These are phyloP conservation scores for Sporothrix pallida DNA, from an alignment of 2,329 filamentous ascomycete genomes.

Conservation along the genomic window DNA sequence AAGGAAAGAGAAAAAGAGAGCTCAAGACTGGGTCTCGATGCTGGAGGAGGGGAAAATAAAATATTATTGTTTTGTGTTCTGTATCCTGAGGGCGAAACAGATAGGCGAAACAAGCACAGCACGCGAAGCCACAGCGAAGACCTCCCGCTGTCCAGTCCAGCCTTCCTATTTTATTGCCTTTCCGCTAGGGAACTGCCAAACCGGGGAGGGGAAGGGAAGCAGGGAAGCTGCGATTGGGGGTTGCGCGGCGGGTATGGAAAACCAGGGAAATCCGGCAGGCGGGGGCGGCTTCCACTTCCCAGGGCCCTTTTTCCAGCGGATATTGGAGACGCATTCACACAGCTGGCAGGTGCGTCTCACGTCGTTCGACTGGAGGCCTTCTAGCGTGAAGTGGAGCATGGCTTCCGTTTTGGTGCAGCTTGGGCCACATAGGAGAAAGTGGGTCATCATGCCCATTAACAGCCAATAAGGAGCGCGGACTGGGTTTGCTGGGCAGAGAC, in stretches of 20 bases:
- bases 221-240: not conserved
- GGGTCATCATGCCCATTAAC: not conserved
- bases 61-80: too few relatives aligned
- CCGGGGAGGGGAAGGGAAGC: not conserved
- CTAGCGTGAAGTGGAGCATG: not conserved
- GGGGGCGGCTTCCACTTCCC: not conserved
- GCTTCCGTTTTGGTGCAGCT: constrained; percentile 12
- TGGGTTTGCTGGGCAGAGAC: not conserved
- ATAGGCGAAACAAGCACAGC: constrained; percentile 18
- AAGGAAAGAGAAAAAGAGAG: not conserved
- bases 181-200: not conserved
- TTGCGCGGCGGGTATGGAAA: constrained; percentile 6
- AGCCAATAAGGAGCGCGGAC: constrained; percentile 20
- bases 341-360: not conserved
- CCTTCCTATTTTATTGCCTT: constrained; percentile 18
- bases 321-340: constrained; percentile 11
- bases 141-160: constrained; percentile 5
- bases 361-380: too few relatives aligned
- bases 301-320: not conserved
- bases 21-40: not conserved
- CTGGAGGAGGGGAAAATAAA: constrained; percentile 1
- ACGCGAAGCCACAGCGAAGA: constrained; percentile 15
- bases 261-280: constrained; percentile 19
- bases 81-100: constrained; percentile 9
- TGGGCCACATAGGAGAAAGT: not conserved